Conservation (phyloP, 768 basidiomycete genomes). For the Suillus subalutaceus region DNA sequence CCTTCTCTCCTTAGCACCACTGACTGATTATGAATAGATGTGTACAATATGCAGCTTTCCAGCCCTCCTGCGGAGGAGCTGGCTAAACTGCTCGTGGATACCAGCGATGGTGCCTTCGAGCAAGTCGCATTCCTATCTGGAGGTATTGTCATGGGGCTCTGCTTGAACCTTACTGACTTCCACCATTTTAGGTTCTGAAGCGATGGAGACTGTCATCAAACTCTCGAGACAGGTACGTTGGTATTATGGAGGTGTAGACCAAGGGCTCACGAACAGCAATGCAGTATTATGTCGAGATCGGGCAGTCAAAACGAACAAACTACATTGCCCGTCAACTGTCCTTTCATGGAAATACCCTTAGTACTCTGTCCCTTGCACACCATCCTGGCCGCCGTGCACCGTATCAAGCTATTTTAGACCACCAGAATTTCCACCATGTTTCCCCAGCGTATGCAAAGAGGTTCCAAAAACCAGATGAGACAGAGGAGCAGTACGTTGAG, state of each 20-base stretch:
- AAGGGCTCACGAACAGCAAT: conserved; percentile 16
- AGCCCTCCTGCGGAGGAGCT: conserved; percentile 82
- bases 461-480: conserved; percentile 71
- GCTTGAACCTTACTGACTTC: conserved; percentile 2
- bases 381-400: conserved; percentile 71
- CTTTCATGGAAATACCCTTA: conserved; percentile 85
- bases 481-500: conserved; percentile 78
- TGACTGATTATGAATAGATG: conserved; percentile 50
- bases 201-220: conserved; percentile 88
- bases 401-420: conserved; percentile 67
- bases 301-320: conserved; percentile 70
- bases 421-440: conserved; percentile 77
- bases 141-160: conserved; percentile 43
- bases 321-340: conserved; percentile 80
- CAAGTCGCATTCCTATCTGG: conserved; percentile 74
- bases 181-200: conserved; percentile 68
- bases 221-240: conserved; percentile 68
- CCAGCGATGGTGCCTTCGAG: conserved; percentile 74
- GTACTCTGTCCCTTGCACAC: conserved; percentile 66
- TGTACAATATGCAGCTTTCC: conserved; percentile 85
- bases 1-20: not conserved
- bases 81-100: conserved; percentile 64
- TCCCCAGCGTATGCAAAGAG: conserved; percentile 86
- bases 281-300: conserved; percentile 72
- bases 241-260: not conserved